Percentiles rank a stretch among this genome's conserved stretches.
These are phyloP conservation scores for Scutellaria galericulata DNA, from an alignment of 257 asterid species.

Conservation along the genomic window DNA sequence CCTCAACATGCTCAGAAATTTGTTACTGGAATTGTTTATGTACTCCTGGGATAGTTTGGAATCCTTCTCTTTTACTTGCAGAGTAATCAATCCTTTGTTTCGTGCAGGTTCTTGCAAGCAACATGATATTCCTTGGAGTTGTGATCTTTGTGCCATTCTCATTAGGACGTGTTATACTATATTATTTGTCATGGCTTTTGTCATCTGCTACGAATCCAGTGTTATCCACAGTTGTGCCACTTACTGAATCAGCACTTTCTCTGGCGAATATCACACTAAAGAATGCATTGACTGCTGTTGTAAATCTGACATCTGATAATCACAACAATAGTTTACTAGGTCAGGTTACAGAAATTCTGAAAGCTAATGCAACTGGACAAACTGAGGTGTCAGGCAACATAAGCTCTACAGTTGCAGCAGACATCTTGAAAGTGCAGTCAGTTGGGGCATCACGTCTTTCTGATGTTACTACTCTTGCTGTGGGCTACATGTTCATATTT, in stretches of 20 bases:
- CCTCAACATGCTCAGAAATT: background rate
- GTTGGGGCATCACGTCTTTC: slow-evolving; percentile 81
- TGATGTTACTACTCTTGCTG: slow-evolving; percentile 97
- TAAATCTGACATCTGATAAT: slow-evolving; percentile 74
- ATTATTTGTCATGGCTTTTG: slow-evolving; percentile 73
- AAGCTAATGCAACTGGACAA: slow-evolving; percentile 67
- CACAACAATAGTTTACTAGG: slow-evolving; percentile 62
- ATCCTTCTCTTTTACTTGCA: background rate
- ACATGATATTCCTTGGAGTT: slow-evolving; percentile 96
- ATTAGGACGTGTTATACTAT: slow-evolving; percentile 73
- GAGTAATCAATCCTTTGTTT: slow-evolving; percentile 29
- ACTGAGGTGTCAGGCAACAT: slow-evolving; percentile 57
- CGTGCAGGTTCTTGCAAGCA: slow-evolving; percentile 97
- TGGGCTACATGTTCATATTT: slow-evolving; percentile 84
- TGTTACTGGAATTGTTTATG: background rate
- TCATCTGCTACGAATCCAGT: slow-evolving; percentile 84
- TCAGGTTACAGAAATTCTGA: slow-evolving; percentile 64
- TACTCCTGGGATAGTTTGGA: background rate
- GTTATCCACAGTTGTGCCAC: slow-evolving; percentile 76
- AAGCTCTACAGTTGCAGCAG: slow-evolving; percentile 62
- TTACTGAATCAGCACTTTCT: slow-evolving; percentile 85
- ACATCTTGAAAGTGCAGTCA: slow-evolving; percentile 63
- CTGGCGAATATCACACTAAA: slow-evolving; percentile 81
- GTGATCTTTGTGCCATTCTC: slow-evolving; percentile 88
- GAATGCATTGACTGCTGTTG: slow-evolving; percentile 78